A percentile compares a stretch with the other conserved stretches of the same genome.
These are phyloP conservation scores for Candida methanosorbosa DNA, from an alignment of 805 yeast genomes.

Conservation along the genomic window DNA sequence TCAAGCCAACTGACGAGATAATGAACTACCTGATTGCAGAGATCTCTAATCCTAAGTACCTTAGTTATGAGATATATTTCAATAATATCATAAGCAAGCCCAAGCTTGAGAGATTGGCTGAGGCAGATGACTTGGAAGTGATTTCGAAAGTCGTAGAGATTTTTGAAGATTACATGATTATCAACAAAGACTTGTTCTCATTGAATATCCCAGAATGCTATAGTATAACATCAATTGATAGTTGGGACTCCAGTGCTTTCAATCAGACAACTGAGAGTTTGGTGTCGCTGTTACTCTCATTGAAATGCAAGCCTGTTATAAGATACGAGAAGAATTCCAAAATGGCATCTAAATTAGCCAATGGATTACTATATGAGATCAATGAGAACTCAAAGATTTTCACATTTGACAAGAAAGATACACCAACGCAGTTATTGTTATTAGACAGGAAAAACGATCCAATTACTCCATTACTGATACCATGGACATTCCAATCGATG, in stretches of 20 bases:
- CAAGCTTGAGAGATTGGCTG: constrained; percentile 81
- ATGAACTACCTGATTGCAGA: constrained; percentile 57
- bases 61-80: constrained; percentile 69
- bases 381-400: constrained; percentile 53
- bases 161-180: constrained; percentile 73
- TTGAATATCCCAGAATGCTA: constrained; percentile 10
- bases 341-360: constrained; percentile 58
- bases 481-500: constrained; percentile 99
- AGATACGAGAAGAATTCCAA: constrained; percentile 67
- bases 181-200: constrained; percentile 58
- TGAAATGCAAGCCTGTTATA: constrained; percentile 71
- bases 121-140: constrained; percentile 79
- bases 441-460: constrained; percentile 88
- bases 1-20: constrained; percentile 63
- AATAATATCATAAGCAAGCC: constrained; percentile 68
- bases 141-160: constrained; percentile 72
- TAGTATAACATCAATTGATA: constrained; percentile 19
- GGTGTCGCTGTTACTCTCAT: constrained; percentile 53
- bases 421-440: constrained; percentile 65
- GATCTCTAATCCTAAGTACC: constrained; percentile 69
- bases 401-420: constrained; percentile 53
- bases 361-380: constrained; percentile 51
- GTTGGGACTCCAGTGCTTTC: constrained; percentile 40
- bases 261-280: constrained; percentile 34
- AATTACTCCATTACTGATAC: constrained; percentile 81